These are phyloP conservation scores for Mytilinidion resinicola DNA, from an alignment of 495 filamentous ascomycete genomes.

Conservation along the genomic window DNA sequence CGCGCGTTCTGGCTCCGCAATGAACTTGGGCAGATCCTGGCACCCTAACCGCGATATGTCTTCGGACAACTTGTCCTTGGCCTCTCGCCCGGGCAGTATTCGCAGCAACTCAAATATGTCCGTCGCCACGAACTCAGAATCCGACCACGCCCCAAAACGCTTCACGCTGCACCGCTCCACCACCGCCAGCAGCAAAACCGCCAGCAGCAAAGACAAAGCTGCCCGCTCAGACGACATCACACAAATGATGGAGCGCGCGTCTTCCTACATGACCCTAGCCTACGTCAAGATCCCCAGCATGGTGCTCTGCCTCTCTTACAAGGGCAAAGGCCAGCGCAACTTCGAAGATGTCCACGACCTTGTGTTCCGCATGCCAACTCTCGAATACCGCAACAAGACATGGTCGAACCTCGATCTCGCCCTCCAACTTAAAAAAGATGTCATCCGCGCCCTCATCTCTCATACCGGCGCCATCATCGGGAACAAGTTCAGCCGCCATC, in stretches of 20 bases:
- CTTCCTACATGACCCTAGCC: conserved; percentile 93
- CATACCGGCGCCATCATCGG: conserved; percentile 94
- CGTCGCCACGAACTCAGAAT: conserved; percentile 37
- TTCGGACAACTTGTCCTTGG: neutral
- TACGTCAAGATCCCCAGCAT: conserved; percentile 93
- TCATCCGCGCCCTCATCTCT: conserved; percentile 88
- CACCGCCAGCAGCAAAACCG: conserved; percentile 44
- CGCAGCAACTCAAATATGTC: conserved; percentile 50
- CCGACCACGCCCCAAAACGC: conserved; percentile 47
- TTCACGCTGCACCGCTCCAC: conserved; percentile 47
- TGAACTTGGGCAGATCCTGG: conserved; percentile 8
- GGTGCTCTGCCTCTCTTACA: conserved; percentile 92
- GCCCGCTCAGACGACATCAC: conserved; percentile 81
- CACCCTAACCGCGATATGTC: conserved; percentile 7
- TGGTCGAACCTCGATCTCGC: conserved; percentile 98
- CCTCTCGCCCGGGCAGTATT: conserved; percentile 40
- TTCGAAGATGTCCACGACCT: conserved; percentile 95
- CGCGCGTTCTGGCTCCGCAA: neutral
- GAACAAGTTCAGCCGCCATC: conserved; percentile 87
- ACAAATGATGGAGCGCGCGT: conserved; percentile 93
- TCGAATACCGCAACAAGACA: conserved; percentile 96
- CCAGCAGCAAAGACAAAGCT: conserved; percentile 46
- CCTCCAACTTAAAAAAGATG: conserved; percentile 82
- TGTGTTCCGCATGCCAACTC: conserved; percentile 87
- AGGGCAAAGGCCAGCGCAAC: conserved; percentile 91